These are phyloP conservation scores for Xylaria sp. DNA, from an alignment of 2,329 filamentous ascomycete species.

Conservation along the genomic window DNA sequence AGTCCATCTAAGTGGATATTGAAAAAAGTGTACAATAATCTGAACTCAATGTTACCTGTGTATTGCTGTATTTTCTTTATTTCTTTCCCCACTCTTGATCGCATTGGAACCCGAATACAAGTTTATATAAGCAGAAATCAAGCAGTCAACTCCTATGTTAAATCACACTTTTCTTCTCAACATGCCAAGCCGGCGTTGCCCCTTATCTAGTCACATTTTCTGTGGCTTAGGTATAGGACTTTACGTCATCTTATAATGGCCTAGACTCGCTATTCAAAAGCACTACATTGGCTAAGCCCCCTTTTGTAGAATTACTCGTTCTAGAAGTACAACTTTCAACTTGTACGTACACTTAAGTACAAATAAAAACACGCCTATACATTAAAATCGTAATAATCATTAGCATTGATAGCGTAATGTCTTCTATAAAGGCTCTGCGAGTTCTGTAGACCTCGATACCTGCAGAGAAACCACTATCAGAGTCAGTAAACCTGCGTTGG, in stretches of 20 bases:
- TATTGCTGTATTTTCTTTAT: not conserved
- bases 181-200: not conserved
- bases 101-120: not conserved
- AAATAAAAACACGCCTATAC: not conserved
- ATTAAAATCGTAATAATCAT: not conserved
- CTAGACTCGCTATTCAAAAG: not conserved
- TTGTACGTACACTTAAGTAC: not conserved
- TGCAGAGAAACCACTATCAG: too few species aligned
- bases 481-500: too few species aligned
- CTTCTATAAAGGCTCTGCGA: too few species aligned
- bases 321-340: not conserved
- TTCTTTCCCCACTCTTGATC: not conserved
- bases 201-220: not conserved
- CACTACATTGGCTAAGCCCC: not conserved
- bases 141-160: not conserved
- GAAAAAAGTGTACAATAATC: not conserved
- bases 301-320: not conserved
- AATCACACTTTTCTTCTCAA: not conserved
- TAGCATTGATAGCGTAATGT: too few species aligned
- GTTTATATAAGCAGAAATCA: not conserved
- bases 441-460: too few species aligned
- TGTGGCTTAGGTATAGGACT: conserved; percentile 20
- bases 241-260: conserved; percentile 13
- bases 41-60: not conserved
- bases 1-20: not conserved